Percentiles rank a stretch among this genome's conserved stretches.
phyloP scores from a whole-genome alignment of 1,139 yeast genomes.

The Blastobotrys illinoisensis region DNA sequence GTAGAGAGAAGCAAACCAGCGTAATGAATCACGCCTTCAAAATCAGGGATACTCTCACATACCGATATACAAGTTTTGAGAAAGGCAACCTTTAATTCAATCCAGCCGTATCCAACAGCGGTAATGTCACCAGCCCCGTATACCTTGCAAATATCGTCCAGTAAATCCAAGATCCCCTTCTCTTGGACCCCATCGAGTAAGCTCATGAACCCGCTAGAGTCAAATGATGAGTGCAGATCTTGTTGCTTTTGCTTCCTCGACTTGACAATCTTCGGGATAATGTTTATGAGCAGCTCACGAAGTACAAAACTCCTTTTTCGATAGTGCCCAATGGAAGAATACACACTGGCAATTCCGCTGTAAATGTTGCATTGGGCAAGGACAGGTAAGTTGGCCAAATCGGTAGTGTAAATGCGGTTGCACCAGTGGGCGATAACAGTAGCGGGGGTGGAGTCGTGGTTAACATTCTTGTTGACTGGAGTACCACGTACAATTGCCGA shows the following conservation, averaged over 20 bases:
- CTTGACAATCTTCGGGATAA: conserved; percentile 12
- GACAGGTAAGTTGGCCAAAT: conserved; percentile 40
- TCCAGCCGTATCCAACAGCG: conserved; percentile 45
- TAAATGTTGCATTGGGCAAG: conserved; percentile 43
- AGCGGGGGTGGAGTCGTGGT: conserved; percentile 24
- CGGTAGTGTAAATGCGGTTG: conserved; percentile 43
- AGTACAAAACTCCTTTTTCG: conserved; percentile 70
- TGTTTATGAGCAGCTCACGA: conserved; percentile 50
- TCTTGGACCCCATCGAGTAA: conserved; percentile 19
- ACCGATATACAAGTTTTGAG: conserved; percentile 51
- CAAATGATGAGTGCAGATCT: conserved; percentile 4
- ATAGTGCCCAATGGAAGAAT: conserved; percentile 52
- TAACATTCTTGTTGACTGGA: conserved; percentile 21
- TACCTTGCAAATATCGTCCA: conserved; percentile 29
- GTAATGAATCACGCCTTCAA: conserved; percentile 42
- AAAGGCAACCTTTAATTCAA: conserved; percentile 51
- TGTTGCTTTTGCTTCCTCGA: conserved; percentile 12
- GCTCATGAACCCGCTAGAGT: conserved; percentile 5
- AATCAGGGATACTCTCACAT: conserved; percentile 48
- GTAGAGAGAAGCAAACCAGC: conserved; percentile 51
- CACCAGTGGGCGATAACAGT: conserved; percentile 33
- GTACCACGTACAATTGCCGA: conserved; percentile 38
- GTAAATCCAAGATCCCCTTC: conserved; percentile 21
- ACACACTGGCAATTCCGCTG: conserved; percentile 60
- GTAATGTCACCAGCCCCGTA: conserved; percentile 30